Conservation (phyloP, 768 basidiomycete genomes). For the Grammothele lineata region DNA sequence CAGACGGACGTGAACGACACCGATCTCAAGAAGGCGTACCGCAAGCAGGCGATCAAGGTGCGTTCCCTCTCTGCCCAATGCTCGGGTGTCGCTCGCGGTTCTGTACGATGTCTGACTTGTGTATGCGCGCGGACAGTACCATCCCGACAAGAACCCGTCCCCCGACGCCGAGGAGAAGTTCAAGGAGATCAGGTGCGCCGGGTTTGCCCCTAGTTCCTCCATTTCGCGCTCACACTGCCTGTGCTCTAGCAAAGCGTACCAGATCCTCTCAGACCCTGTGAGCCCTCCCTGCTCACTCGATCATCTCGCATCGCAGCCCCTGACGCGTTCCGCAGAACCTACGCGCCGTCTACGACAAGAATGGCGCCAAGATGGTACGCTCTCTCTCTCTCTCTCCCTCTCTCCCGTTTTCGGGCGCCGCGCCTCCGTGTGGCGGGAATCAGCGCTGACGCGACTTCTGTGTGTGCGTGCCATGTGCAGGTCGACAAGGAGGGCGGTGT, state of each 20-base stretch:
- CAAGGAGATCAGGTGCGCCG: conserved; percentile 82
- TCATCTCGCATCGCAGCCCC: not conserved
- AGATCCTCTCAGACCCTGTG: conserved; percentile 83
- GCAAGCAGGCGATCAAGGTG: conserved; percentile 92
- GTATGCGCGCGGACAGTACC: conserved; percentile 49
- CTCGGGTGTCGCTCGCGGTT: too few species aligned
- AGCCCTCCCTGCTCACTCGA: conserved; percentile 22
- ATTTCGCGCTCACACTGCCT: not conserved
- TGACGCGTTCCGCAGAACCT: conserved; percentile 50
- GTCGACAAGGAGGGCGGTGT: conserved; percentile 74
- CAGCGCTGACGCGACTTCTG: too few species aligned
- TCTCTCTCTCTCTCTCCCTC: too few species aligned
- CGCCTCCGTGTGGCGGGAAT: not conserved
- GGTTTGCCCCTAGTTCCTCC: conserved; percentile 18
- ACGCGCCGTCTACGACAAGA: conserved; percentile 89
- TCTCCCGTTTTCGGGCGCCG: not conserved
- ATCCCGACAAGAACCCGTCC: conserved; percentile 93
- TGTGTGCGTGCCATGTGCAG: conserved; percentile 26
- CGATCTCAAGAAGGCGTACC: conserved; percentile 89
- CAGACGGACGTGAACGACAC: conserved; percentile 70
- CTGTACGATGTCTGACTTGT: too few species aligned
- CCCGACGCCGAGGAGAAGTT: conserved; percentile 95
- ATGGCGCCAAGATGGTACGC: conserved; percentile 84
- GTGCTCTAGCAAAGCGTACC: conserved; percentile 80
- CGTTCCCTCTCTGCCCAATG: conserved; percentile 15